Evolutionary conservation across 2,329 filamentous ascomycete species (phyloP).

Genomic region (Aureobasidium sp.): DNA sequence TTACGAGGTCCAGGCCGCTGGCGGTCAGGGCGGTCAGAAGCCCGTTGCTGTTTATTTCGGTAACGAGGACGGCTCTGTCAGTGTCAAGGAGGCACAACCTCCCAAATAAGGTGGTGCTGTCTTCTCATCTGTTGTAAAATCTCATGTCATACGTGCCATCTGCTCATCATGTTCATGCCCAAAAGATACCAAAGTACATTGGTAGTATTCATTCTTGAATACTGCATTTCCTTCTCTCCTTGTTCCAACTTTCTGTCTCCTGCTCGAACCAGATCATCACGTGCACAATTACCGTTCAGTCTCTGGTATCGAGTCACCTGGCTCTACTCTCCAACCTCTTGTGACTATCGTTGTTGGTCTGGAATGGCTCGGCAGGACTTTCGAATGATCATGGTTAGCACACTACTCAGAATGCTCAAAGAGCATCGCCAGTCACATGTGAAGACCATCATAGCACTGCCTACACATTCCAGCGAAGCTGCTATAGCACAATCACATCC

Average conservation of each 20-base stretch:
- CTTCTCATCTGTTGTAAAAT: neutral
- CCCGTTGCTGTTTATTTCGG: conserved; percentile 94
- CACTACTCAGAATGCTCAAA: no score
- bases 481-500: neutral
- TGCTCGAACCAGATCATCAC: neutral
- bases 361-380: no score
- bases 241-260: neutral
- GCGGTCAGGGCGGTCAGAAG: conserved; percentile 69
- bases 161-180: neutral
- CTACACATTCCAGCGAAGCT: neutral
- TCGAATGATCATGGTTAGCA: no score
- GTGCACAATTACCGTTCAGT: neutral
- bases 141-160: neutral
- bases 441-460: no score
- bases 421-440: no score
- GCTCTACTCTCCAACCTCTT: no score
- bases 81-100: conserved; percentile 15
- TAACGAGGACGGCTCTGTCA: conserved; percentile 55
- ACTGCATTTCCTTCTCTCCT: neutral
- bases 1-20: conserved; percentile 52
- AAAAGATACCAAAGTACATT: conserved; percentile 14
- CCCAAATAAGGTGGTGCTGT: neutral
- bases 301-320: neutral
- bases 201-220: neutral
- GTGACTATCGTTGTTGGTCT: no score